Evolutionary conservation across 441 rosid genomes (phyloP).

Genomic region (Macaranga tanarius): DNA sequence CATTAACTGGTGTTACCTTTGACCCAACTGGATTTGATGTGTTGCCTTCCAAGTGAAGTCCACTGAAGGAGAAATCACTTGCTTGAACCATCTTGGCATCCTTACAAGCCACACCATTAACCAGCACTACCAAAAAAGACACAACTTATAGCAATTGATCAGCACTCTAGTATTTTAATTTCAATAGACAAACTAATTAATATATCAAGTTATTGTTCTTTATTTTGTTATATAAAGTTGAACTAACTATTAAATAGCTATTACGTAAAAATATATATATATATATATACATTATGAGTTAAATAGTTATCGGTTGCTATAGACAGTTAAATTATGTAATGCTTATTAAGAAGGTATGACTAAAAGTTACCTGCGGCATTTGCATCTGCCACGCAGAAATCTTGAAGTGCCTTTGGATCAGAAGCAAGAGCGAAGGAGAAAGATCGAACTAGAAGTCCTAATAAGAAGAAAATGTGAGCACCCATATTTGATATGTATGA

Average conservation of each 20-base stretch:
- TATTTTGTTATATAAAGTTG: no score
- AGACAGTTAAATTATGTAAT: no score
- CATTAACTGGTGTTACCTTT: conserved; percentile 21
- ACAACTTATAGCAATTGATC: no score
- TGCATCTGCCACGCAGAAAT: conserved; percentile 33
- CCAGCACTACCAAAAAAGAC: conserved; percentile 18
- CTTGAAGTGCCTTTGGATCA: conserved; percentile 27
- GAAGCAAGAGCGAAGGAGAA: conserved; percentile 7
- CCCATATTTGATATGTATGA: conserved; percentile 17
- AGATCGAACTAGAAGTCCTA: not conserved
- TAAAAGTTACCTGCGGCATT: conserved; percentile 5
- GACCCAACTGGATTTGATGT: conserved; percentile 29
- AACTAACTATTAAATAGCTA: no score
- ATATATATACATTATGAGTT: no score
- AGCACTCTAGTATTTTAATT: no score
- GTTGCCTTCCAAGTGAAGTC: conserved; percentile 23
- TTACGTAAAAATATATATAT: no score
- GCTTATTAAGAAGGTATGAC: not conserved
- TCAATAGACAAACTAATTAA: no score
- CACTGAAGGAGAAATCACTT: conserved; percentile 26
- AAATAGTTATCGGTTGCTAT: no score
- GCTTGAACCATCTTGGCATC: conserved; percentile 28
- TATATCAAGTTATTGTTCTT: no score
- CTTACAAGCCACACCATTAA: conserved; percentile 30
- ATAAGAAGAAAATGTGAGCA: not conserved